Evolutionary conservation across 164 flowering plant species (phyloP), one percentile per base, ranked within the genome.

Genomic region (Piper betle): DNA sequence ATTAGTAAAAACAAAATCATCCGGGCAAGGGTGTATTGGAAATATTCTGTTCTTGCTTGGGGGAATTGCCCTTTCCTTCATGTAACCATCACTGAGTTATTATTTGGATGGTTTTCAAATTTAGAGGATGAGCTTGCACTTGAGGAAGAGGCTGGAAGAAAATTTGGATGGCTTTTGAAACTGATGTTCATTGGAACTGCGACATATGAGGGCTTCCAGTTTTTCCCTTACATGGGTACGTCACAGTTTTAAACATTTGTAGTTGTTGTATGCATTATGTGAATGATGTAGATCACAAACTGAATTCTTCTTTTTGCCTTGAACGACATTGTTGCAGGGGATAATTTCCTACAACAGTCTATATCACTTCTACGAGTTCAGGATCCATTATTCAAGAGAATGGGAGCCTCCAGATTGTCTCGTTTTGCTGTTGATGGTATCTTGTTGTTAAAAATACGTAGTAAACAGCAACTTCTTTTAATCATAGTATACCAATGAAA

Each of bases 341-440:
- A 86, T 69, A 88, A 81, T 78, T 61, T 93, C 72, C 60, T 90
- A 66, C 91, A 84, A 39, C 99, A 93, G 65, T 84, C 96, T 20
- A 80, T 93, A 53, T 77, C 87, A 9, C 92, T 90, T 54, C 72
- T 93, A 72, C 82, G 73, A 46, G 93, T 86, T 57, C 86, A 90
- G 78, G 99, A 93, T 75, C 97, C 96, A 11, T 71, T 88, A 72
- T 90, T 86, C 70, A 90, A 93, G 72, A 79, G 99, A 75, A 85
- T 83, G 82, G 99, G 99, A 66, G 99, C 99, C 55, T 93, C 95
- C 57, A 80, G 99, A 80, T 70, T 93, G 50, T 68, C 86, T 39
- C 95, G 89, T 50, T 86, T 88, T 78, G 92, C 99, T 19, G 71
- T 78, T 48, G 93, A 93, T 77, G 99, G 97, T 90, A 81, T 10